These are phyloP conservation scores for Solanum microdontum DNA, from an alignment of 257 asterid genomes.

Conservation along the genomic window DNA sequence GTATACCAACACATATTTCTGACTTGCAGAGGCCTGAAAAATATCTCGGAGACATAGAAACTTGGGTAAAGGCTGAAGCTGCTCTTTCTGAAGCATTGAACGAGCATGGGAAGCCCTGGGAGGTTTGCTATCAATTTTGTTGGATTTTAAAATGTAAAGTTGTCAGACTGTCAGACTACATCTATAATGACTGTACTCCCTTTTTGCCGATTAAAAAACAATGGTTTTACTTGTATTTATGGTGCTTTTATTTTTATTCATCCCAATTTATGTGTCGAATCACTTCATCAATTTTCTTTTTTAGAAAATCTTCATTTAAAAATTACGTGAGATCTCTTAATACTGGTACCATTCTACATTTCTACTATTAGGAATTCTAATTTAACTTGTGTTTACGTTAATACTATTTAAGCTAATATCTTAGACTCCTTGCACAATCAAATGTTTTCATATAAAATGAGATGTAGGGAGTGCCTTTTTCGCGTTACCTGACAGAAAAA, in stretches of 20 bases:
- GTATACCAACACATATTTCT: not conserved
- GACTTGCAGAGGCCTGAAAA: conserved; percentile 85
- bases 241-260: not conserved
- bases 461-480: not conserved
- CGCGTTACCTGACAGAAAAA: not conserved
- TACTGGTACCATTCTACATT: not conserved
- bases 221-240: not conserved
- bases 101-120: conserved; percentile 92
- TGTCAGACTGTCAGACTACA: not conserved
- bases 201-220: not conserved
- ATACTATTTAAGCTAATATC: not conserved
- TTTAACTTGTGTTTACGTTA: not conserved
- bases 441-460: not conserved
- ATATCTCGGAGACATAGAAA: conserved; percentile 64
- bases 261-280: not conserved
- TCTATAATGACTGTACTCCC: not conserved
- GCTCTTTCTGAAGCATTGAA: conserved; percentile 81
- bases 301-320: not conserved
- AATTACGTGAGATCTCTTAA: not conserved
- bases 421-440: not conserved
- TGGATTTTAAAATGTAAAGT: not conserved
- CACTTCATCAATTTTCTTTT: not conserved
- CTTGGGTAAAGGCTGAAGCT: conserved; percentile 91
- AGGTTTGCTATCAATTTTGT: conserved; percentile 36
- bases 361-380: not conserved